Base-by-base conservation (phyloP, 495 filamentous ascomycete species). In the Staphylotrichum longicolle region DNA sequence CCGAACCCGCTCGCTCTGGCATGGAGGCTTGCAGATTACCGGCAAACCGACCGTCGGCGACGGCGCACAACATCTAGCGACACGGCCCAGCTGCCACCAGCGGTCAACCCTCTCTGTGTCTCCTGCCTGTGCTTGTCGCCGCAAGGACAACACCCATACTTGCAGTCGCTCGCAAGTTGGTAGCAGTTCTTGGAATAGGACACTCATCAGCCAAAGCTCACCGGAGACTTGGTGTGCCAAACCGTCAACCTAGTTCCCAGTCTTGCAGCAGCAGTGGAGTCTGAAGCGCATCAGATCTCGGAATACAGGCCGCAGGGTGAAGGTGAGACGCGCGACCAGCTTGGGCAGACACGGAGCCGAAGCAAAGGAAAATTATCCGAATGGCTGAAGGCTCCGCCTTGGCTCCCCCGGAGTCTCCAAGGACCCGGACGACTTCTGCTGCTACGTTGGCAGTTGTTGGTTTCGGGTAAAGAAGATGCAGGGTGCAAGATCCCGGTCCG, bases 341-440 rank as follows among this genome's bases (percentile, higher is more conserved):
- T 54, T 54, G 42, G 40, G 54, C 48, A 33, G 35, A 32, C 40
- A 54, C 52, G 30, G 45, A 33, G 35, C 48, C 57, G 41, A 47
- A 40, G 9, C 41, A 33, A 39, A 15, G 33, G 42, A 55, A 59
- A 66, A 72, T 54, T 64, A 52, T 57, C 67, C 70, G 70, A 70
- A 47, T 61, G 61, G 63, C 39, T 14, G 53, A 46, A 5, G 6
- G n/a, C 30, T 35, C 10, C 15, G 27, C 7, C 49, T 55, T n/a
- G 44, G 37, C 41, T 4, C n/a, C 14, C 3, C 58, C 39, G 42
- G 44, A 54, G 58, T 56, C 54, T 39, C 65, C 67, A 66, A 49
- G 61, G 61, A 67, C 69, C 63, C 60, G 65, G 67, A 60, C 58
- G 37, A 14, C 46, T 39, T 42, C 47, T 49, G 30, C 12, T 15